Evolutionary conservation across 805 yeast species (phyloP).

Genomic region (Pichia sporocuriosa): DNA sequence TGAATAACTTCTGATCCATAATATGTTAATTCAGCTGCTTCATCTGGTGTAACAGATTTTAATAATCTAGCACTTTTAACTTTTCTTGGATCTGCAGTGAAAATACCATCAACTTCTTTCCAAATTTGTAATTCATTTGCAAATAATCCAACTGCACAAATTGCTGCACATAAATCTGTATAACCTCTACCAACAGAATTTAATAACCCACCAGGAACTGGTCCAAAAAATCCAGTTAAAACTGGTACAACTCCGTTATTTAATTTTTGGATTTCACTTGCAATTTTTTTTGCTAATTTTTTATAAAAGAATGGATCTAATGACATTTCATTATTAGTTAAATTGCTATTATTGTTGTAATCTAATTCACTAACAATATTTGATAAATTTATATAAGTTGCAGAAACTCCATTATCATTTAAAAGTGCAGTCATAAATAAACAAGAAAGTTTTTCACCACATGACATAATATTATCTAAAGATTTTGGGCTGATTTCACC

Average conservation of each 20-base stretch:
- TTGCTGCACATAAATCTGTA: slow-evolving; percentile 95
- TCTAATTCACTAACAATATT: slow-evolving; percentile 40
- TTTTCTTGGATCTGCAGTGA: slow-evolving; percentile 97
- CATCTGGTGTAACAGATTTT: slow-evolving; percentile 91
- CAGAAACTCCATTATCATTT: slow-evolving; percentile 72
- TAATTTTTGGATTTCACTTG: slow-evolving; percentile 37
- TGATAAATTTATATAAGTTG: slow-evolving; percentile 75
- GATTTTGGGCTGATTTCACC: slow-evolving; percentile 91
- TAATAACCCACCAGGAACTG: slow-evolving; percentile 90
- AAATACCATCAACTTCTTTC: slow-evolving; percentile 99
- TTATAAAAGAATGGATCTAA: slow-evolving; percentile 64
- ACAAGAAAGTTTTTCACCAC: slow-evolving; percentile 92
- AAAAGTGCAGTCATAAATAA: slow-evolving; percentile 79
- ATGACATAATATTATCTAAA: slow-evolving; percentile 80
- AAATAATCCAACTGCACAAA: slow-evolving; percentile 83
- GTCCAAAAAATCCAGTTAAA: slow-evolving; percentile 91
- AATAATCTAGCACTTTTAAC: slow-evolving; percentile 84
- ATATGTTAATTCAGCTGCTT: slow-evolving; percentile 96
- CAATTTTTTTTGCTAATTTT: slow-evolving; percentile 46
- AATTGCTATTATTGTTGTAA: slow-evolving; percentile 35
- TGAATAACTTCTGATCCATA: slow-evolving; percentile 98
- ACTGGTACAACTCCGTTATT: slow-evolving; percentile 62
- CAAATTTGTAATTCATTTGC: slow-evolving; percentile 96
- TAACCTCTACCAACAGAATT: slow-evolving; percentile 96
- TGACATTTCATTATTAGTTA: slow-evolving; percentile 12